These are phyloP conservation scores for Chrysosporium queenslandicum DNA, from an alignment of 2,329 filamentous ascomycete species.

Conservation along the genomic window DNA sequence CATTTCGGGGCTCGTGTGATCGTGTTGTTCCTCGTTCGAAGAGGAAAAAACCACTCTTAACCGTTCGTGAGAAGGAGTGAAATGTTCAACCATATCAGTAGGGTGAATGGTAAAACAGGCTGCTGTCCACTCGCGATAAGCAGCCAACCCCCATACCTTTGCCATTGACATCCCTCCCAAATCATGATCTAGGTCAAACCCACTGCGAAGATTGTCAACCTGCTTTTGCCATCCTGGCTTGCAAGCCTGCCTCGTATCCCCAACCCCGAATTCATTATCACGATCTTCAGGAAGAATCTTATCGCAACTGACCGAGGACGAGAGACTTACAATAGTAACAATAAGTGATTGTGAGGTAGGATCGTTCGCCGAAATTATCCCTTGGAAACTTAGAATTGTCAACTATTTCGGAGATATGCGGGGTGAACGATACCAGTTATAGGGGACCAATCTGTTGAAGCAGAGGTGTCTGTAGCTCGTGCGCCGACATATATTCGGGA, in stretches of 20 bases:
- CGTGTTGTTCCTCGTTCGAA: conserved; percentile 17
- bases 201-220: conserved; percentile 28
- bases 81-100: conserved; percentile 49
- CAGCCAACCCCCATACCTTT: conserved; percentile 46
- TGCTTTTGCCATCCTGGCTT: conserved; percentile 24
- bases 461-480: background rate
- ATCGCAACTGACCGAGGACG: background rate
- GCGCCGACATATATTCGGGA: background rate
- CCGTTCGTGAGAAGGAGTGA: conserved; percentile 39
- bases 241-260: background rate
- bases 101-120: conserved; percentile 46
- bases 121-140: conserved; percentile 36
- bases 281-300: background rate
- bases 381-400: background rate
- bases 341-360: background rate
- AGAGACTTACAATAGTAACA: background rate
- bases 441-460: conserved; percentile 22
- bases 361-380: background rate
- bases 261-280: background rate
- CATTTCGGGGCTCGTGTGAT: conserved; percentile 14
- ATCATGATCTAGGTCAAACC: conserved; percentile 43
- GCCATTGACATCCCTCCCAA: conserved; percentile 42
- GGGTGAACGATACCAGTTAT: conserved; percentile 18
- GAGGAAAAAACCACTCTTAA: conserved; percentile 31
- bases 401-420: background rate